Conservation (phyloP, 2,329 filamentous ascomycete species). For the Ophiostoma sp. region DNA sequence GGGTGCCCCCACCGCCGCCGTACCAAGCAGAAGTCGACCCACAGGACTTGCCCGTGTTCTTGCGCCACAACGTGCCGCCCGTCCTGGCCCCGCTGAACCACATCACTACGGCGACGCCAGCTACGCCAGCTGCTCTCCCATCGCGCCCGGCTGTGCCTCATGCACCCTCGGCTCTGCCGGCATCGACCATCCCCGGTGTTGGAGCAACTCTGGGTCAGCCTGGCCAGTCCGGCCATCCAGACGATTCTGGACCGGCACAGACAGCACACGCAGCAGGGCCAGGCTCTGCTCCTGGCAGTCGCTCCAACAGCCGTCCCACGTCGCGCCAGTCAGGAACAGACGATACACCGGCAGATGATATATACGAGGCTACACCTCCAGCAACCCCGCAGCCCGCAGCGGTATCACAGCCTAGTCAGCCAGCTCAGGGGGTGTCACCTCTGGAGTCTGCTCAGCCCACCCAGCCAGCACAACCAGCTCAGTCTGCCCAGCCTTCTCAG, state of each 20-base stretch:
- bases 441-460: not conserved
- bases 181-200: slow-evolving; percentile 14
- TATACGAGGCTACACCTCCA: slow-evolving; percentile 23
- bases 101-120: slow-evolving; percentile 15
- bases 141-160: no score
- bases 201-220: slow-evolving; percentile 19
- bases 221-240: not conserved
- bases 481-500: not conserved
- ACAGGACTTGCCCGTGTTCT: slow-evolving; percentile 50
- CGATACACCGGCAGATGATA: slow-evolving; percentile 7
- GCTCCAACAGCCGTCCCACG: slow-evolving; percentile 1
- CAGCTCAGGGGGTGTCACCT: not conserved
- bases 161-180: not conserved
- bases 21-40: slow-evolving; percentile 61
- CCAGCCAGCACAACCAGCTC: not conserved
- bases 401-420: slow-evolving; percentile 2
- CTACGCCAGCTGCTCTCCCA: not conserved
- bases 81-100: slow-evolving; percentile 21
- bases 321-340: slow-evolving; percentile 1
- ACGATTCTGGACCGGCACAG: not conserved
- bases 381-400: slow-evolving; percentile 15
- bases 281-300: not conserved
- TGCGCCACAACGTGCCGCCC: slow-evolving; percentile 41
- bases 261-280: not conserved
- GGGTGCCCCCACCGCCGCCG: slow-evolving; percentile 78